These are phyloP conservation scores for Chlamydomonas sp. DNA, from an alignment of 139 green algal genomes.

Conservation along the genomic window DNA sequence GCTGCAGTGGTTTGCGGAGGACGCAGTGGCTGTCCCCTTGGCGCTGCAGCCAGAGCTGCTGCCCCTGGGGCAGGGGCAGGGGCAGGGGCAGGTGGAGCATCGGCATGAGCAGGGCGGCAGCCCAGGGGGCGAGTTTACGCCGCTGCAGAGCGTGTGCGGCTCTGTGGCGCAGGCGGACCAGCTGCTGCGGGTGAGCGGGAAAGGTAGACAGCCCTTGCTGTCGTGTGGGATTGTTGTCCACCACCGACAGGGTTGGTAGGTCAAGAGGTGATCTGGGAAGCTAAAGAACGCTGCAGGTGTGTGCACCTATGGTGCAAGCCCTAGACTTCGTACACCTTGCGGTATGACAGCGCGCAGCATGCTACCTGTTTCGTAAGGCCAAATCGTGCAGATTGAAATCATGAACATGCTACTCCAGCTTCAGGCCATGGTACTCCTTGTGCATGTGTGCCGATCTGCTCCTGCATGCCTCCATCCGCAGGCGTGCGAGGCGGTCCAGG, in stretches of 20 bases:
- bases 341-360: no score
- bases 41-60: not conserved
- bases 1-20: constrained; percentile 67
- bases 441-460: no score
- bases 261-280: no score
- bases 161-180: constrained; percentile 17
- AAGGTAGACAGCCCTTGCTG: not conserved
- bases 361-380: no score
- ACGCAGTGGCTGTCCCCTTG: constrained; percentile 28
- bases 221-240: not conserved
- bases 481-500: no score
- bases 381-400: no score
- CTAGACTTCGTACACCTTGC: no score
- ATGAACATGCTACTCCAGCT: no score
- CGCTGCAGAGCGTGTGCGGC: constrained; percentile 20
- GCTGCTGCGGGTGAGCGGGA: constrained; percentile 18
- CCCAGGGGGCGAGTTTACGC: not conserved
- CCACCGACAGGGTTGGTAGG: not conserved
- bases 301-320: no score
- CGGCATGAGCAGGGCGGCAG: not conserved
- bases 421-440: no score
- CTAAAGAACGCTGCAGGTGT: no score
- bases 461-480: no score
- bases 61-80: not conserved
- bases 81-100: not conserved